Evolutionary conservation across 2,329 filamentous ascomycete species (phyloP).

Genomic region (Dactylellina haptotyla): DNA sequence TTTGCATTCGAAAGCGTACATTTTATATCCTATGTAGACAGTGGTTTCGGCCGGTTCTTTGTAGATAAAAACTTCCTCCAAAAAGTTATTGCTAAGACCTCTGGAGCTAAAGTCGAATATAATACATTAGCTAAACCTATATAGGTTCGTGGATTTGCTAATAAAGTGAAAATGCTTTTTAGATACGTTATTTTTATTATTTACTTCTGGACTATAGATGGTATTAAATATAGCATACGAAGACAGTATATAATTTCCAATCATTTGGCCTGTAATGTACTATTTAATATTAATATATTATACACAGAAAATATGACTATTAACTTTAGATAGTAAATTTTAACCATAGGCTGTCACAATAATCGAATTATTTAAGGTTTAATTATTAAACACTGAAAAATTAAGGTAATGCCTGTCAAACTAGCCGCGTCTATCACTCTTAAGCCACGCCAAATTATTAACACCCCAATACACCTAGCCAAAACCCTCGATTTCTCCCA

Average conservation of each 20-base stretch:
- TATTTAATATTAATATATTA: neutral
- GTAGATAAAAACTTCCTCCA: neutral
- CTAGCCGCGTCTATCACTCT: neutral
- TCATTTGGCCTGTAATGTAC: neutral
- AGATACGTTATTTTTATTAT: neutral
- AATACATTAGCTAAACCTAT: neutral
- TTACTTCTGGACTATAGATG: neutral
- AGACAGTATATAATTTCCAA: neutral
- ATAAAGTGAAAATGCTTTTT: neutral
- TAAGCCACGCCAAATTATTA: neutral
- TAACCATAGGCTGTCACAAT: neutral
- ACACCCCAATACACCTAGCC: neutral
- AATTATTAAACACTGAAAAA: neutral
- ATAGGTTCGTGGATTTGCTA: neutral
- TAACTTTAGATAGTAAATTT: neutral
- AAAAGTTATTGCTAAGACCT: neutral
- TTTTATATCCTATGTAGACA: neutral
- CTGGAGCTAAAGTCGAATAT: neutral
- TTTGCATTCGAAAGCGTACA: neutral
- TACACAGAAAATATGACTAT: neutral
- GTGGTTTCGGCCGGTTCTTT: neutral
- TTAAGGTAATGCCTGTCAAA: neutral
- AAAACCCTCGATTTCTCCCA: neutral
- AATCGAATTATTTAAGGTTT: neutral
- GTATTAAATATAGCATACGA: neutral